phyloP scores from a whole-genome alignment of 108 stramenopile species.

The Mediolabrus comicus region DNA sequence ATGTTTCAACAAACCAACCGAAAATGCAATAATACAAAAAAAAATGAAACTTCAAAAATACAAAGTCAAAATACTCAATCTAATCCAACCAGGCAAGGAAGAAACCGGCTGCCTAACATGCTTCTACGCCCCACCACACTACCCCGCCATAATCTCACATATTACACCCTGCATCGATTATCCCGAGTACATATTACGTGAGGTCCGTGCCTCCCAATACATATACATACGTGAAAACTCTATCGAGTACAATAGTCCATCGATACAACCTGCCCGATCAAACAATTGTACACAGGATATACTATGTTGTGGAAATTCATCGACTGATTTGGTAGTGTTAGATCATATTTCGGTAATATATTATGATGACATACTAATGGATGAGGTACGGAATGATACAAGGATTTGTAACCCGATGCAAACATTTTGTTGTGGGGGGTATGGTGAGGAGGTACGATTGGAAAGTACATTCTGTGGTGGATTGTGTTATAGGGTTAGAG shows the following conservation, averaged over 20 bases:
- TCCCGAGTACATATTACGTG: constrained; percentile 55
- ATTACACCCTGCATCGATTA: constrained; percentile 53
- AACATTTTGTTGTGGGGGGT: constrained; percentile 57
- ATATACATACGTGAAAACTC: constrained; percentile 61
- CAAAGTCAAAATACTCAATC: constrained; percentile 43
- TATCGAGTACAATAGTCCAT: constrained; percentile 61
- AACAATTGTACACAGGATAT: constrained; percentile 8
- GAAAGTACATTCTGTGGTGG: constrained; percentile 47
- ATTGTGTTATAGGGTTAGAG: constrained; percentile 35
- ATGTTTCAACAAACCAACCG: too few species aligned
- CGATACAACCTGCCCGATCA: constrained; percentile 30
- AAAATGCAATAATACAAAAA: not conserved
- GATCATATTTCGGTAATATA: constrained; percentile 56
- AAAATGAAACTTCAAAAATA: not conserved
- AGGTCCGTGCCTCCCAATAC: constrained; percentile 49
- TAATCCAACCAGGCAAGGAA: constrained; percentile 46
- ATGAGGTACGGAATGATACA: constrained; percentile 54
- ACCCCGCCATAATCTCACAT: constrained; percentile 44
- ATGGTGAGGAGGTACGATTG: constrained; percentile 49
- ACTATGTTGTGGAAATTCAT: constrained; percentile 46
- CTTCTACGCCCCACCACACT: constrained; percentile 27
- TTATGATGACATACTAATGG: constrained; percentile 57
- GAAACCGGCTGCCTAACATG: constrained; percentile 55
- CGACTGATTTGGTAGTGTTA: constrained; percentile 38
- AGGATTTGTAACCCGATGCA: constrained; percentile 40